Percentiles rank a stretch among this genome's conserved stretches.
Evolutionary conservation across 352 stramenopile species (phyloP).

Genomic region (Globisporangium mamillatum): DNA sequence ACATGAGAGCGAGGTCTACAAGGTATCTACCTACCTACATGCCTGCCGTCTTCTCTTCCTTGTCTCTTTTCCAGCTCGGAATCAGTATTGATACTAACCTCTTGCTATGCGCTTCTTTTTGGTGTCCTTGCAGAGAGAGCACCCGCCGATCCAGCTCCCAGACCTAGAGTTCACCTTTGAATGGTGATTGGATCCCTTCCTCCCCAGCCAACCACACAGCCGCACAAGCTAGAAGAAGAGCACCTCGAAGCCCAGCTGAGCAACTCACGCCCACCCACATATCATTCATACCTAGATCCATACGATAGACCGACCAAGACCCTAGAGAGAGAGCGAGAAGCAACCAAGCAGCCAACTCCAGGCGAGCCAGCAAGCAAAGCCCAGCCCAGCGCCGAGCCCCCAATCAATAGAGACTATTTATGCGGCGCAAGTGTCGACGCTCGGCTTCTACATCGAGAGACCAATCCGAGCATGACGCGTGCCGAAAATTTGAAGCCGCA

Average conservation of each 20-base stretch:
- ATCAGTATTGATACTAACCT: not conserved
- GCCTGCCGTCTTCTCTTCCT: not conserved
- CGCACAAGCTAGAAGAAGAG: not conserved
- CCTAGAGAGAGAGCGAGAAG: constrained; percentile 1
- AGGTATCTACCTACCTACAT: not conserved
- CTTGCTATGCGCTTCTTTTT: not conserved
- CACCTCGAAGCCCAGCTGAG: not conserved
- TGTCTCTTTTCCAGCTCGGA: not conserved
- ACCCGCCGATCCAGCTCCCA: constrained; percentile 11
- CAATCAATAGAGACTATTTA: constrained; percentile 10
- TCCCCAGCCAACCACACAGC: not conserved
- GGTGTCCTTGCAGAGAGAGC: not conserved
- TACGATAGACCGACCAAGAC: not conserved
- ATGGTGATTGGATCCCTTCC: constrained; percentile 6
- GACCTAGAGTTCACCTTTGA: constrained; percentile 14
- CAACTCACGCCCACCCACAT: not conserved
- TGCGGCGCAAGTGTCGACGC: not conserved
- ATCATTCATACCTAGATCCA: not conserved
- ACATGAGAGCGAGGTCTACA: not conserved
- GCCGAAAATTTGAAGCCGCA: not conserved
- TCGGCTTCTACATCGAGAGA: not conserved
- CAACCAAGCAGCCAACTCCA: not conserved
- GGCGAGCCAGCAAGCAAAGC: not conserved
- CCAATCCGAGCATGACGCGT: not conserved
- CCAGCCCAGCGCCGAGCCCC: not conserved